A percentile compares a stretch with the other conserved stretches of the same genome.
Evolutionary conservation across 352 stramenopile species (phyloP).

Genomic region (Phytophthora pisi): DNA sequence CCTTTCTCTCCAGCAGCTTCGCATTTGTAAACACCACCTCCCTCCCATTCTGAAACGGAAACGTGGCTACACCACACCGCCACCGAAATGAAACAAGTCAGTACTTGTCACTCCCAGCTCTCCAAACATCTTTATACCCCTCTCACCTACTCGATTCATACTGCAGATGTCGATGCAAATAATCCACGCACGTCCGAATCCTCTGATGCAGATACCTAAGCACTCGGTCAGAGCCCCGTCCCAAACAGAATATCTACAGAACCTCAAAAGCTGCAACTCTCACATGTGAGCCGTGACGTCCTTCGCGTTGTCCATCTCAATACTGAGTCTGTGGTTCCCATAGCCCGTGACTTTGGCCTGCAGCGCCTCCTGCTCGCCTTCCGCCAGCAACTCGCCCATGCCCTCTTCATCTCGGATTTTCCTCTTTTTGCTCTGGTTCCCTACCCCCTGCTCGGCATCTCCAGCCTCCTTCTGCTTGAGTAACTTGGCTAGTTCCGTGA

Average conservation of each 20-base stretch:
- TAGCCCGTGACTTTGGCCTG: constrained; percentile 38
- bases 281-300: constrained; percentile 37
- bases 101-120: background rate
- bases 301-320: constrained; percentile 35
- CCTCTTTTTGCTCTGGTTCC: constrained; percentile 7
- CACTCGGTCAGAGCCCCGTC: background rate
- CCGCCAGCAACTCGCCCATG: constrained; percentile 41
- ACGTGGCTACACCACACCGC: constrained; percentile 29
- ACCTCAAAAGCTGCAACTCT: background rate
- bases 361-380: constrained; percentile 51
- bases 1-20: constrained; percentile 62
- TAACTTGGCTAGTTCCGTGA: constrained; percentile 63
- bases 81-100: background rate
- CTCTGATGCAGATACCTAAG: constrained; percentile 70
- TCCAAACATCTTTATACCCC: background rate
- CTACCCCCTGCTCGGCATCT: constrained; percentile 4
- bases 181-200: constrained; percentile 54
- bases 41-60: constrained; percentile 48
- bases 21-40: constrained; percentile 59
- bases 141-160: constrained; percentile 31
- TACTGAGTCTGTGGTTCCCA: constrained; percentile 44
- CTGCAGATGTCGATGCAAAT: constrained; percentile 28
- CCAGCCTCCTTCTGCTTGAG: constrained; percentile 42
- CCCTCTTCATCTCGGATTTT: constrained; percentile 39
- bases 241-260: background rate